Evolutionary conservation across 257 asterid genomes (phyloP).

Genomic region (Przewalskia tangutica): DNA sequence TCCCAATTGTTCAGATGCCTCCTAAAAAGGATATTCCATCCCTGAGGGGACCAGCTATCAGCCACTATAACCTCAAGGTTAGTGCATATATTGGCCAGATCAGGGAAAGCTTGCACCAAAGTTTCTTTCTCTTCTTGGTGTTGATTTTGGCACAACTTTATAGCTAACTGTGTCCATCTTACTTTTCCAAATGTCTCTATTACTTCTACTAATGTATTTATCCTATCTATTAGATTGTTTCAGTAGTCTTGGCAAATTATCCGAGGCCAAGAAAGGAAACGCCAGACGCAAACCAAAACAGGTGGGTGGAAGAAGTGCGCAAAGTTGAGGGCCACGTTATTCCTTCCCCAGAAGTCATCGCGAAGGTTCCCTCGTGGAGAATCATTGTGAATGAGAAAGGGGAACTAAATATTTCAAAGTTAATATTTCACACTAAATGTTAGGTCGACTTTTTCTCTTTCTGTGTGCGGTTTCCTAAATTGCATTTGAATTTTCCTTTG

Average conservation of each 20-base stretch:
- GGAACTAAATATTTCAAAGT: slow-evolving; percentile 60
- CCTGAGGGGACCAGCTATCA: no score
- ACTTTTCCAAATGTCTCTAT: not conserved
- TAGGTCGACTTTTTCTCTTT: slow-evolving; percentile 8
- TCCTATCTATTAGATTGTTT: slow-evolving; percentile 64
- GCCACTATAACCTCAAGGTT: no score
- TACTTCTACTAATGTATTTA: not conserved
- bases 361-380: slow-evolving; percentile 70
- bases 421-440: slow-evolving; percentile 24
- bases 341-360: slow-evolving; percentile 32
- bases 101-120: no score
- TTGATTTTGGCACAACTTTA: not conserved
- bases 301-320: slow-evolving; percentile 53
- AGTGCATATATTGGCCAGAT: no score
- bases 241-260: slow-evolving; percentile 90
- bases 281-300: slow-evolving; percentile 29
- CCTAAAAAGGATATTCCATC: no score
- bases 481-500: slow-evolving; percentile 11
- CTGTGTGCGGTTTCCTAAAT: slow-evolving; percentile 7
- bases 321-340: slow-evolving; percentile 54
- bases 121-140: no score
- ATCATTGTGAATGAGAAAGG: slow-evolving; percentile 64
- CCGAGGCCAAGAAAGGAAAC: slow-evolving; percentile 44
- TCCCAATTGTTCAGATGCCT: no score
- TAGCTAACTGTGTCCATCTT: not conserved